Conservation (phyloP, 192 early-diverging fungal species). For the Mortierella antarctica region DNA sequence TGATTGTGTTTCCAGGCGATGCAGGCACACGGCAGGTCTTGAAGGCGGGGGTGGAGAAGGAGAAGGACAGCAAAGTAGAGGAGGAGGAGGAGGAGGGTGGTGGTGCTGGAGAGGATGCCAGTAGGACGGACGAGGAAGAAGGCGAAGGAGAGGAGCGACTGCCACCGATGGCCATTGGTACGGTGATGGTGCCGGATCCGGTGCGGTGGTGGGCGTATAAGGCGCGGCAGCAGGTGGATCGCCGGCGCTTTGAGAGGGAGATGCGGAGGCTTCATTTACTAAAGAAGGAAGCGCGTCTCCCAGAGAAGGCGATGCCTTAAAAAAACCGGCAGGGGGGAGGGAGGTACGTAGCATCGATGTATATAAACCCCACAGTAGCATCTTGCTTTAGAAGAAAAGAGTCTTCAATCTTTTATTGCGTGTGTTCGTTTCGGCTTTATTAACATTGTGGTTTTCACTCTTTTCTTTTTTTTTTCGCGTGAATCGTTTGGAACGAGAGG, state of each 20-base stretch:
- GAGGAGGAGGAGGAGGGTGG: neutral
- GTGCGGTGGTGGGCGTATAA: conserved; percentile 52
- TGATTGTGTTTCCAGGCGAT: conserved; percentile 50
- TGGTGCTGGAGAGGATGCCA: neutral
- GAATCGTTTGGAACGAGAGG: no score
- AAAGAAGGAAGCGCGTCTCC: neutral
- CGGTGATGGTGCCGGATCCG: conserved; percentile 42
- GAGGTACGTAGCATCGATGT: no score
- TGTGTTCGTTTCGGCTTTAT: no score
- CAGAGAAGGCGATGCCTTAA: neutral
- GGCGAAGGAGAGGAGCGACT: conserved; percentile 5
- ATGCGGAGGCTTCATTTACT: neutral
- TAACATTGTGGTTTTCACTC: no score
- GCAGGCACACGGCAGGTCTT: conserved; percentile 17
- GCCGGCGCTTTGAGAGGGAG: conserved; percentile 16
- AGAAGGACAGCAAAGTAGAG: neutral
- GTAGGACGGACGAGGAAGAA: neutral
- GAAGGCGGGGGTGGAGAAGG: neutral
- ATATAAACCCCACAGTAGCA: no score
- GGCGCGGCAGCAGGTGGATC: conserved; percentile 27
- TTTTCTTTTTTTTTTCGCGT: no score
- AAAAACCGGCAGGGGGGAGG: no score
- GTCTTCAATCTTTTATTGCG: no score
- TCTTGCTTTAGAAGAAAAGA: no score
- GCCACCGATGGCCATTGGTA: conserved; percentile 47